A percentile compares a stretch with the other conserved stretches of the same genome.
phyloP scores from a whole-genome alignment of 106 monocot genomes.

The Dendrobium officinale region DNA sequence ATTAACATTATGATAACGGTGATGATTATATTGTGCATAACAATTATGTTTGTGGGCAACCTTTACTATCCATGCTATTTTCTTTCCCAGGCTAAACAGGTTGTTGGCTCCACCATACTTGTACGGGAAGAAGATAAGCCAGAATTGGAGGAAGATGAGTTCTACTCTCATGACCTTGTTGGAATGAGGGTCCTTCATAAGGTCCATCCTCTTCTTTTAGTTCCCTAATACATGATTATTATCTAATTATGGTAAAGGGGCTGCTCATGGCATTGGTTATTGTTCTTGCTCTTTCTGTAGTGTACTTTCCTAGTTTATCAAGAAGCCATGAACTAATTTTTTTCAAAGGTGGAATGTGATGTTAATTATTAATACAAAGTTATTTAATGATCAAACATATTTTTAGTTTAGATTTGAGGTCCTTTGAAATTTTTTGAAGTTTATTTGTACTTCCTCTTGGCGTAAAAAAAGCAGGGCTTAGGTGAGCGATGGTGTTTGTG shows the following conservation, averaged over 20 bases:
- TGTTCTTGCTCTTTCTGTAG: neutral
- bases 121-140: conserved; percentile 65
- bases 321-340: neutral
- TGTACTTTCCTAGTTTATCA: neutral
- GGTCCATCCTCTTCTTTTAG: conserved; percentile 26
- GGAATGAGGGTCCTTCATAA: conserved; percentile 90
- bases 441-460: neutral
- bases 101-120: conserved; percentile 80
- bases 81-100: conserved; percentile 60
- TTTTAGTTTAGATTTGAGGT: neutral
- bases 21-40: neutral
- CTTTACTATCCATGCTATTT: conserved; percentile 1
- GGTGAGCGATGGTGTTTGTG: neutral
- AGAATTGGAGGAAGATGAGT: conserved; percentile 74
- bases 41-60: conserved; percentile 3
- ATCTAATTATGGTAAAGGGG: neutral
- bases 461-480: neutral
- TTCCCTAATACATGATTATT: neutral
- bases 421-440: neutral
- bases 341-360: neutral
- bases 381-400: neutral
- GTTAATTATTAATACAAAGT: neutral
- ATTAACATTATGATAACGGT: neutral
- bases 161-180: conserved; percentile 82
- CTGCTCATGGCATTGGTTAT: neutral